Conservation (phyloP, 2,329 filamentous ascomycete genomes). For the Conoideocrella luteorostrata region DNA sequence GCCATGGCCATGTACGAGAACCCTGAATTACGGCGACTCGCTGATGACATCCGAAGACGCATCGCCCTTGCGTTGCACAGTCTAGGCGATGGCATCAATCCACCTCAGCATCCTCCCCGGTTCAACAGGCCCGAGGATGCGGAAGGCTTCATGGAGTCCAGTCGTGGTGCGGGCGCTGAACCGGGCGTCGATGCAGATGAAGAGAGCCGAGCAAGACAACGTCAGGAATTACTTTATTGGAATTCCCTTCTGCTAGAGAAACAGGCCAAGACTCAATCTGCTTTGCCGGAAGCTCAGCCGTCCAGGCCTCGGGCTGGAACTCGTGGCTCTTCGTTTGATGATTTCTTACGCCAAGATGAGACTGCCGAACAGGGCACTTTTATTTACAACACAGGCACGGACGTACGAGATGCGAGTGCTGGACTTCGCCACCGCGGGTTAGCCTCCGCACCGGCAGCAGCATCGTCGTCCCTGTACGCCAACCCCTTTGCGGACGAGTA, state of each 20-base stretch:
- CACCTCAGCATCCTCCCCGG: slow-evolving; percentile 42
- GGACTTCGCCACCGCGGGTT: slow-evolving; percentile 44
- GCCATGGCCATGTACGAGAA: slow-evolving; percentile 58
- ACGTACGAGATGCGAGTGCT: slow-evolving; percentile 33
- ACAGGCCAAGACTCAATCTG: slow-evolving; percentile 14
- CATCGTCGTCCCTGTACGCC: slow-evolving; percentile 35
- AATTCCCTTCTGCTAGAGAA: slow-evolving; percentile 50
- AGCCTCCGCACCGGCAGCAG: slow-evolving; percentile 28
- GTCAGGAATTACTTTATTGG: slow-evolving; percentile 62
- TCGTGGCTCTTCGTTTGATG: slow-evolving; percentile 47
- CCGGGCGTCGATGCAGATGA: slow-evolving; percentile 55
- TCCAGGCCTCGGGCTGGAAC: neutral
- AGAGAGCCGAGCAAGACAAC: slow-evolving; percentile 52
- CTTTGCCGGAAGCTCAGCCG: neutral
- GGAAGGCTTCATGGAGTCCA: slow-evolving; percentile 53
- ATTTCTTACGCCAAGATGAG: slow-evolving; percentile 48
- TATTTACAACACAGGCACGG: slow-evolving; percentile 51
- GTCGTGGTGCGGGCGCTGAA: slow-evolving; percentile 33
- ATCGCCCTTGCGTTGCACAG: slow-evolving; percentile 55
- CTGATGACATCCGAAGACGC: slow-evolving; percentile 54
- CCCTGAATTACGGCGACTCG: slow-evolving; percentile 55
- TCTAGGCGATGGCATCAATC: slow-evolving; percentile 50
- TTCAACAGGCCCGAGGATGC: slow-evolving; percentile 63
- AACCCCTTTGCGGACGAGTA: slow-evolving; percentile 57
- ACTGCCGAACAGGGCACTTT: slow-evolving; percentile 48